phyloP scores from a whole-genome alignment of 208 protist genomes.

The Willaertia magna region DNA sequence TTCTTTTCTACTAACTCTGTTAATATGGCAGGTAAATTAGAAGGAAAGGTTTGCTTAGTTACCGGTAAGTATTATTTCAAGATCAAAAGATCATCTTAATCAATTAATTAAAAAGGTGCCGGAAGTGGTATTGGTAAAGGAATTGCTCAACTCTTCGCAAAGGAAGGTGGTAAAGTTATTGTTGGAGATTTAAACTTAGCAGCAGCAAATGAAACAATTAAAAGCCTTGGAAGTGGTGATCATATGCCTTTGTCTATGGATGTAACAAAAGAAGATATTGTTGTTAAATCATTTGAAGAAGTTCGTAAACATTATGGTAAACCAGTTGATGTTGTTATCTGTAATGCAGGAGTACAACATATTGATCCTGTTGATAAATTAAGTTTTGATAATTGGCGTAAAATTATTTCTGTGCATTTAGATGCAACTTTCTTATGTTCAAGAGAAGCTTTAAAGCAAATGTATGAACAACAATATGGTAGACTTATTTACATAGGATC shows the following conservation, averaged over 20 bases:
- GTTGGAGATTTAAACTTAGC: not conserved
- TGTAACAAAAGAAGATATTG: not conserved
- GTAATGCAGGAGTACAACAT: slow-evolving; percentile 45
- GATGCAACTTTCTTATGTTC: slow-evolving; percentile 31
- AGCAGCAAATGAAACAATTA: not conserved
- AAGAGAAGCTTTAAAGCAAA: slow-evolving; percentile 12
- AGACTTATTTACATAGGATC: slow-evolving; percentile 30
- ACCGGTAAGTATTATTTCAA: not conserved
- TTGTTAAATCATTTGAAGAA: not conserved
- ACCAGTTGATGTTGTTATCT: slow-evolving; percentile 39
- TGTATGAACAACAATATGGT: slow-evolving; percentile 19
- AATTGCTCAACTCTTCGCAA: not conserved
- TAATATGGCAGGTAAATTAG: not conserved
- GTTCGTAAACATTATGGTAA: not conserved
- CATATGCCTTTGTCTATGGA: not conserved
- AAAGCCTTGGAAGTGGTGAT: not conserved
- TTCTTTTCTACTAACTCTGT: not conserved
- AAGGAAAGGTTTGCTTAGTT: slow-evolving; percentile 10
- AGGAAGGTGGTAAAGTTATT: not conserved
- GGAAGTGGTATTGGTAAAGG: slow-evolving; percentile 4
- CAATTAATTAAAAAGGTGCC: not conserved
- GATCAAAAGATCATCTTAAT: not conserved
- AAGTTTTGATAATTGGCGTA: slow-evolving; percentile 7
- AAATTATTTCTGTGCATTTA: slow-evolving; percentile 32
- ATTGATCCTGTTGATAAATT: slow-evolving; percentile 33